Evolutionary conservation across 345 rosid species (phyloP).

Genomic region (Excoecaria agallocha): DNA sequence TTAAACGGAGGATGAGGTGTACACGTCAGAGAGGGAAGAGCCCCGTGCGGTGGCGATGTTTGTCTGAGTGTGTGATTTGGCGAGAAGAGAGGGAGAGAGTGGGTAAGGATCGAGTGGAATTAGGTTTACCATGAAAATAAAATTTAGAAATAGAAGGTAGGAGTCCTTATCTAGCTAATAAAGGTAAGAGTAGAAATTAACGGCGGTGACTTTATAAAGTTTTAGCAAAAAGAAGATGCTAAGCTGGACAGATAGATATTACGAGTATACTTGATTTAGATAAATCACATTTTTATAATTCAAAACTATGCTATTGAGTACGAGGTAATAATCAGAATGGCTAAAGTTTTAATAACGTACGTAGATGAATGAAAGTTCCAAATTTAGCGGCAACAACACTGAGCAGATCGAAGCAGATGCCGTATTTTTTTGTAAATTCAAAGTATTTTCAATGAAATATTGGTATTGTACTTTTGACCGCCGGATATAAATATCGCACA

Average conservation of each 20-base stretch:
- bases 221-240: too few relatives aligned
- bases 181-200: not conserved
- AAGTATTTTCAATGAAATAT: too few relatives aligned
- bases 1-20: slow-evolving; percentile 31
- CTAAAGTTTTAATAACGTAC: too few relatives aligned
- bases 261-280: not conserved
- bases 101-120: not conserved
- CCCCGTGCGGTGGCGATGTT: slow-evolving; percentile 21
- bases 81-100: not conserved
- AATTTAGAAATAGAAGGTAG: not conserved
- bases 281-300: not conserved
- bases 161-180: not conserved
- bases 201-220: not conserved
- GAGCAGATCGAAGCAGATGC: too few relatives aligned
- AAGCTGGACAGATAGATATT: not conserved
- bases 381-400: too few relatives aligned
- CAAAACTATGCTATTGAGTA: too few relatives aligned
- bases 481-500: too few relatives aligned
- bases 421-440: too few relatives aligned
- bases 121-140: not conserved
- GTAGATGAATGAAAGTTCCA: too few relatives aligned
- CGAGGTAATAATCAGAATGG: too few relatives aligned
- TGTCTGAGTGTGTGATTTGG: slow-evolving; percentile 7
- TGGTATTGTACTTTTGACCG: too few relatives aligned
- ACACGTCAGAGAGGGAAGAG: slow-evolving; percentile 1